A percentile compares a stretch with the other conserved stretches of the same genome.
These are phyloP conservation scores for Metschnikowia hibisci DNA, from an alignment of 805 yeast species.

Conservation along the genomic window DNA sequence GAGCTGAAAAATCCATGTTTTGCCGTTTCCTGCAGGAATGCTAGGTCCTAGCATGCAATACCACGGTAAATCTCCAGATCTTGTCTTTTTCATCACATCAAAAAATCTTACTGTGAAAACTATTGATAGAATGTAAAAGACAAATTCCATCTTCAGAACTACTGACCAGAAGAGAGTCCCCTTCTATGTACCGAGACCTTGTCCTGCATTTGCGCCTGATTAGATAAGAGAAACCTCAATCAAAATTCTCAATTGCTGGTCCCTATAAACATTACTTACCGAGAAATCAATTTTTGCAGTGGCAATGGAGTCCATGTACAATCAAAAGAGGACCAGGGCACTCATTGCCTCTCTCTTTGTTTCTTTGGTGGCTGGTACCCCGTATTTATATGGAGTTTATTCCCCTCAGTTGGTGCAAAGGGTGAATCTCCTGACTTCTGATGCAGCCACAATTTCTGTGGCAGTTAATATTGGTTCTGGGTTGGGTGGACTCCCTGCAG, in stretches of 20 bases:
- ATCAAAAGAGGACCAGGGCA: slow-evolving; percentile 14
- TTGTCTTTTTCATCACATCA: no score
- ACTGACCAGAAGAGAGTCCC: not conserved
- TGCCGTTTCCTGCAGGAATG: not conserved
- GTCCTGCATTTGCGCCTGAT: not conserved
- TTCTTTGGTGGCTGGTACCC: slow-evolving; percentile 69
- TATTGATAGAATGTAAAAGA: no score
- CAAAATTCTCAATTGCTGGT: not conserved
- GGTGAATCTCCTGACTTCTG: slow-evolving; percentile 54
- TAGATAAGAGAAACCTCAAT: slow-evolving; percentile 1
- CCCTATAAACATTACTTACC: not conserved
- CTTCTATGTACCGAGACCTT: not conserved
- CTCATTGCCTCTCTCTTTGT: slow-evolving; percentile 40
- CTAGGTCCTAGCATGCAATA: no score
- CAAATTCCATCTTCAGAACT: not conserved
- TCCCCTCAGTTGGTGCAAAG: slow-evolving; percentile 64
- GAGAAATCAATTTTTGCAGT: not conserved
- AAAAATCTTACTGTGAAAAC: no score
- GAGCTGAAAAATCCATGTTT: not conserved
- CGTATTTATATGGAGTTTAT: slow-evolving; percentile 70
- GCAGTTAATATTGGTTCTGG: slow-evolving; percentile 59
- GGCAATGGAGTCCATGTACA: not conserved
- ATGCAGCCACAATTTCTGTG: slow-evolving; percentile 62
- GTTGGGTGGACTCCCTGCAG: slow-evolving; percentile 68
- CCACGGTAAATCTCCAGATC: no score